phyloP scores from a whole-genome alignment of 2,329 filamentous ascomycete species.

The Phyllosticta capitalensis region DNA sequence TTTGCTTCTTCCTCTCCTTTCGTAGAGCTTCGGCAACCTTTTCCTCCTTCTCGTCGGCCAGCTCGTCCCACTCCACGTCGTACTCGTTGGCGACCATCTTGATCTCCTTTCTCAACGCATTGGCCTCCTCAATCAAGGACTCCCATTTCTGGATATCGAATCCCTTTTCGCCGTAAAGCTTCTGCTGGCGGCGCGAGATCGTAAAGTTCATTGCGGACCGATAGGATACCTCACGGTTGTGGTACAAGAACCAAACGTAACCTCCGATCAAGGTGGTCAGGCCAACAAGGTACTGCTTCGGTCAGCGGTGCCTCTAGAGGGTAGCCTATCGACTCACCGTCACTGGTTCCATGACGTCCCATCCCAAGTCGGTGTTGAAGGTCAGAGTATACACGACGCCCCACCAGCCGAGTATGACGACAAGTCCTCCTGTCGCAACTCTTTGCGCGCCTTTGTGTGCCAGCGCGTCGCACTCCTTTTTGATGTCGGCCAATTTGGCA shows the following conservation, averaged over 20 bases:
- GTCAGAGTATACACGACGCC: conserved; percentile 62
- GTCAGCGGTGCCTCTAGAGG: not conserved
- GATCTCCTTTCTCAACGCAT: conserved; percentile 67
- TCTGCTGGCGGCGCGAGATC: conserved; percentile 65
- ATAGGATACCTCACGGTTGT: conserved; percentile 83
- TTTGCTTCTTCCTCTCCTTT: conserved; percentile 35
- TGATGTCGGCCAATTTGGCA: conserved; percentile 59
- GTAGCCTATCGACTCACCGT: conserved; percentile 40
- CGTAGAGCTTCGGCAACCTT: conserved; percentile 44
- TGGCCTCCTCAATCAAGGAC: conserved; percentile 66
- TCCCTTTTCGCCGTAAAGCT: conserved; percentile 64
- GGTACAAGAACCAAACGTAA: conserved; percentile 89
- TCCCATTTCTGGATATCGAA: conserved; percentile 76
- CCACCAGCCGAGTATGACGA: conserved; percentile 68
- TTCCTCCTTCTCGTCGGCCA: conserved; percentile 59
- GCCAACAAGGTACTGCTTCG: conserved; percentile 61
- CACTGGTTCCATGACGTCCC: conserved; percentile 85
- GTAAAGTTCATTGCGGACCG: conserved; percentile 80
- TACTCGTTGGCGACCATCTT: conserved; percentile 75
- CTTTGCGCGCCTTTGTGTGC: conserved; percentile 70
- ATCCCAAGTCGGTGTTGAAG: conserved; percentile 66
- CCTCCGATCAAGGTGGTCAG: conserved; percentile 77
- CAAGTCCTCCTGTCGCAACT: conserved; percentile 72
- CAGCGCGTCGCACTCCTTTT: conserved; percentile 68
- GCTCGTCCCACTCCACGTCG: conserved; percentile 82